Evolutionary conservation across 805 yeast genomes (phyloP).

Genomic region (Peterozyma toletana): DNA sequence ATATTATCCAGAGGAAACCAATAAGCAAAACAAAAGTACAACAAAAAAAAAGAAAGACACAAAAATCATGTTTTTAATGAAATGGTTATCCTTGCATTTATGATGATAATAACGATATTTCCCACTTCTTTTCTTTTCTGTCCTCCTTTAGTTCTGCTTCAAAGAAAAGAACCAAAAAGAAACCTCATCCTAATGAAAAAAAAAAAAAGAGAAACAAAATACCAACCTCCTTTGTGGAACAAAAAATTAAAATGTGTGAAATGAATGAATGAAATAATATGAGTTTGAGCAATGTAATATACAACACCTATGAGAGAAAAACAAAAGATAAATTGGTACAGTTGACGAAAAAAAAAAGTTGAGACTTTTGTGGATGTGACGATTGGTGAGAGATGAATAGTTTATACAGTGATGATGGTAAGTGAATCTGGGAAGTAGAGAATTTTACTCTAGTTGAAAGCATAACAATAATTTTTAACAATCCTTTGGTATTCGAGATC

Average conservation of each 20-base stretch:
- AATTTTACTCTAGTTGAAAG: conserved; percentile 3
- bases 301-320: too few relatives aligned
- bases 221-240: background rate
- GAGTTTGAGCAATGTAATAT: background rate
- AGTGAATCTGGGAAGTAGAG: background rate
- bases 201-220: background rate
- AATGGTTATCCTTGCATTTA: background rate
- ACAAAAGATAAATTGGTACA: too few relatives aligned
- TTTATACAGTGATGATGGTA: background rate
- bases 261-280: background rate
- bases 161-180: background rate
- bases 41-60: background rate
- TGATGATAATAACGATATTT: background rate
- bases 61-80: too few relatives aligned
- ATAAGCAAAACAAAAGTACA: background rate
- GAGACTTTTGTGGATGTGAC: too few relatives aligned
- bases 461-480: conserved; percentile 9
- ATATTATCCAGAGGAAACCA: background rate
- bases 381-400: background rate
- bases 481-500: conserved; percentile 7
- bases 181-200: background rate
- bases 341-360: too few relatives aligned
- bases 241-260: background rate
- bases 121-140: background rate
- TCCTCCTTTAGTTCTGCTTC: background rate